Percentiles rank a stretch among this genome's conserved stretches.
These are phyloP conservation scores for Tylopilus rubrobrunneus DNA, from an alignment of 768 basidiomycete species.

Conservation along the genomic window DNA sequence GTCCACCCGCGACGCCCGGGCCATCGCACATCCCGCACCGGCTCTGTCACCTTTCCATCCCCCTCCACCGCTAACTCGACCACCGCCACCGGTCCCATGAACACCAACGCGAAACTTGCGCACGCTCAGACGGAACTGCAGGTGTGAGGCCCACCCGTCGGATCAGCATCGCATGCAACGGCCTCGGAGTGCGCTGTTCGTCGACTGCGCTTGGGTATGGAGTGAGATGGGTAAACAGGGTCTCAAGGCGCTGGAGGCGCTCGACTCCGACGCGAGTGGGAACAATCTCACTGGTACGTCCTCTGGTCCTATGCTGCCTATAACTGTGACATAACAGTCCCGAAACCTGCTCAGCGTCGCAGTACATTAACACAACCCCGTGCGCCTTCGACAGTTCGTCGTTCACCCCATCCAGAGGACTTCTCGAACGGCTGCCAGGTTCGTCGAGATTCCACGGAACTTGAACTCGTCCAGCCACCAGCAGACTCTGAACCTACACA, in stretches of 20 bases:
- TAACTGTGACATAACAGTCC: neutral
- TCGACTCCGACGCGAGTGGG: neutral
- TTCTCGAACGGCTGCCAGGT: slow-evolving; percentile 43
- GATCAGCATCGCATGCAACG: slow-evolving; percentile 53
- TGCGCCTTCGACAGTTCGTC: slow-evolving; percentile 54
- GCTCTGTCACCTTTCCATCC: slow-evolving; percentile 44
- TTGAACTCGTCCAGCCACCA: no score
- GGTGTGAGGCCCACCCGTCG: slow-evolving; percentile 69
- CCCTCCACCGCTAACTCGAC: slow-evolving; percentile 29
- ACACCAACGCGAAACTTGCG: slow-evolving; percentile 44
- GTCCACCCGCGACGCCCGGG: slow-evolving; percentile 33
- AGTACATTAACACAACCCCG: slow-evolving; percentile 15
- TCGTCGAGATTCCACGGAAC: no score
- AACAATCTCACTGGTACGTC: neutral
- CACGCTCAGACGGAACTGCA: slow-evolving; percentile 75
- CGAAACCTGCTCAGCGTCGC: slow-evolving; percentile 10
- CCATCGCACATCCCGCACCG: slow-evolving; percentile 32
- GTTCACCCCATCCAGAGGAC: slow-evolving; percentile 73
- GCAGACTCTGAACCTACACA: no score
- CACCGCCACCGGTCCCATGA: slow-evolving; percentile 10
- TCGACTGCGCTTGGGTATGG: slow-evolving; percentile 69
- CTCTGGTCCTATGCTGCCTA: neutral
- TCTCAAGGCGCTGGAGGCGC: slow-evolving; percentile 33
- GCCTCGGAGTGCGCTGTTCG: slow-evolving; percentile 60
- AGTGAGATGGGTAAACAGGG: slow-evolving; percentile 63